phyloP scores from a whole-genome alignment of 2,329 filamentous ascomycete genomes.

The Emergomyces orientalis region DNA sequence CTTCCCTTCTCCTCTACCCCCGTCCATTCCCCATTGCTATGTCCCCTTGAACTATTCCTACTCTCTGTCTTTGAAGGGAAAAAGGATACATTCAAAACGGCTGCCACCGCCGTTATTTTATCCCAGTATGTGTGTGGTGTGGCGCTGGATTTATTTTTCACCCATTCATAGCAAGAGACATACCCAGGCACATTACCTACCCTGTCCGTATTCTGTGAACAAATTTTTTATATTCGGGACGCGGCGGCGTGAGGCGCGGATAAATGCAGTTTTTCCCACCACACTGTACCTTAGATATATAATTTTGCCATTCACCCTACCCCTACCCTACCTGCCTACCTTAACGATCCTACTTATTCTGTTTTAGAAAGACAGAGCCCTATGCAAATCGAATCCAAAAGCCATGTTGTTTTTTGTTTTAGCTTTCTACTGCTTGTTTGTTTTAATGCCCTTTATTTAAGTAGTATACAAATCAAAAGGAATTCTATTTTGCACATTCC shows the following conservation, averaged over 20 bases:
- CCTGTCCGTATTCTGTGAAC: neutral
- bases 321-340: neutral
- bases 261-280: neutral
- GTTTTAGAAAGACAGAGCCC: no score
- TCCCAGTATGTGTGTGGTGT: neutral
- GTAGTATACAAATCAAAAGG: neutral
- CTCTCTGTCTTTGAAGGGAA: neutral
- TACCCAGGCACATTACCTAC: neutral
- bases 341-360: no score
- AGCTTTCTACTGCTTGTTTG: no score
- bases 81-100: neutral
- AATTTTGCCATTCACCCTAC: no score
- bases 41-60: neutral
- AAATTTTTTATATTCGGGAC: neutral
- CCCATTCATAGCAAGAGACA: neutral
- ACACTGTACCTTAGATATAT: neutral
- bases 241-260: neutral
- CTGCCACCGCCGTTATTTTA: neutral
- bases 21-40: neutral
- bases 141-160: no score
- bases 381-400: neutral
- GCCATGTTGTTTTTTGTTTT: neutral
- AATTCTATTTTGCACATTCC: neutral
- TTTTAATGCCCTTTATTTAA: neutral
- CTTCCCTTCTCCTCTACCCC: neutral